phyloP scores from a whole-genome alignment of 2,329 filamentous ascomycete species.

The Penicillium sp. region DNA sequence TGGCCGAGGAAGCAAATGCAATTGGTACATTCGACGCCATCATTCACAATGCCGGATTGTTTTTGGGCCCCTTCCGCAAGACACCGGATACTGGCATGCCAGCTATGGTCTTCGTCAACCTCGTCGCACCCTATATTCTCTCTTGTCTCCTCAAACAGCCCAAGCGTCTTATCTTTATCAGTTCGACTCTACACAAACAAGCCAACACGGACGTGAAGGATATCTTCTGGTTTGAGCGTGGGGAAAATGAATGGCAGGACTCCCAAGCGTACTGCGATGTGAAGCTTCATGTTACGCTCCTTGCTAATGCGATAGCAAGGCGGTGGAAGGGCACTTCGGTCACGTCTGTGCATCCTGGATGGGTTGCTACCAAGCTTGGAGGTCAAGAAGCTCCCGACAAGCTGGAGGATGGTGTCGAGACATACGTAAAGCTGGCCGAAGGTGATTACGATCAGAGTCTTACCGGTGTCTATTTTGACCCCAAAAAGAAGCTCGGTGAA shows the following conservation, averaged over 20 bases:
- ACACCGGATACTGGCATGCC: constrained; percentile 44
- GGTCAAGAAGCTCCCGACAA: constrained; percentile 45
- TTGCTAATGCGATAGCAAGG: constrained; percentile 52
- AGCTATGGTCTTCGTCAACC: constrained; percentile 51
- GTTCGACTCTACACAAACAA: constrained; percentile 47
- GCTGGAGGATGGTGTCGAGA: constrained; percentile 46
- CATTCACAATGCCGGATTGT: constrained; percentile 55
- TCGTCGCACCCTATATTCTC: constrained; percentile 53
- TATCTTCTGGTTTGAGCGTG: constrained; percentile 38
- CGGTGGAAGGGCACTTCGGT: constrained; percentile 44
- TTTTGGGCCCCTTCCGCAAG: constrained; percentile 39
- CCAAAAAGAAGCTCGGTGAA: constrained; percentile 15
- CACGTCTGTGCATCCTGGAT: constrained; percentile 49
- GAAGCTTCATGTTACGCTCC: constrained; percentile 54
- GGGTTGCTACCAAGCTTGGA: constrained; percentile 52
- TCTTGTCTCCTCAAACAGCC: constrained; percentile 48
- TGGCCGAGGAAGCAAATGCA: constrained; percentile 50
- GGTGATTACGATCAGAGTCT: constrained; percentile 22
- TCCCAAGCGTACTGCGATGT: constrained; percentile 49
- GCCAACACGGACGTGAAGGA: constrained; percentile 43
- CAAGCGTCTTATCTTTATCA: constrained; percentile 51
- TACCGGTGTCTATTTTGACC: constrained; percentile 21
- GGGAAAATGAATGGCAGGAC: constrained; percentile 31
- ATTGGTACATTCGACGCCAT: constrained; percentile 52
- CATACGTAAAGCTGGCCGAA: constrained; percentile 47